Evolutionary conservation across 805 yeast species (phyloP), one percentile per base, ranked within the genome.

Genomic region (Pachysolen tannophilus): DNA sequence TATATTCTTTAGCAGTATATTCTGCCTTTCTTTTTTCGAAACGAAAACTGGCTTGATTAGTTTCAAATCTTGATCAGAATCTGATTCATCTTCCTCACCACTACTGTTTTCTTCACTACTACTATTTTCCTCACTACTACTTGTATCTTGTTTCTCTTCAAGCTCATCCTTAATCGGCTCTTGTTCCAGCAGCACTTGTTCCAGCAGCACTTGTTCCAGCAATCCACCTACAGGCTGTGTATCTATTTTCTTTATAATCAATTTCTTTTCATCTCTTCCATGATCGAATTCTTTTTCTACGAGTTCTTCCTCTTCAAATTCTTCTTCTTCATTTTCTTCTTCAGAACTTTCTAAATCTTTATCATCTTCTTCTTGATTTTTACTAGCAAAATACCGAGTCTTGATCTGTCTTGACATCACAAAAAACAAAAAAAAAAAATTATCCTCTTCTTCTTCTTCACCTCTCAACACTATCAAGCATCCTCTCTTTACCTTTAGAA

Each of bases 391-490:
- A n/a, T n/a, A n/a, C n/a, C n/a, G n/a, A n/a, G n/a, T n/a, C n/a
- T n/a, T n/a, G n/a, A n/a, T n/a, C n/a, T n/a, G n/a, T n/a, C n/a
- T n/a, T n/a, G n/a, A n/a, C n/a, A n/a, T n/a, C n/a, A n/a, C n/a
- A n/a, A n/a, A n/a, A n/a, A n/a, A n/a, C 9, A 17, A 61, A 59
- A 32, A 55, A 58, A 23, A 43, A 34, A 36, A 56, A 56, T 34
- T 51, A 49, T 29, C 52, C 46, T 41, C 47, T 55, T 3, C 52
- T 44, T 40, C n/a, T n/a, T n/a, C n/a, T 56, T 56, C 7, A 61
- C 42, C n/a, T 50, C 28, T 28, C 45, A 48, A 4, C 26, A 5
- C 4, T 8, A 28, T 31, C 19, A 37, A 37, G 26, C 33, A 37
- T 33, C 40, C 20, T 28, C 36, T 32, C 28, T 33, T 37, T 16